Percentiles rank a stretch among this genome's conserved stretches.
Evolutionary conservation across 129 eudicot genomes (phyloP).

Genomic region (Lactuca sativa): DNA sequence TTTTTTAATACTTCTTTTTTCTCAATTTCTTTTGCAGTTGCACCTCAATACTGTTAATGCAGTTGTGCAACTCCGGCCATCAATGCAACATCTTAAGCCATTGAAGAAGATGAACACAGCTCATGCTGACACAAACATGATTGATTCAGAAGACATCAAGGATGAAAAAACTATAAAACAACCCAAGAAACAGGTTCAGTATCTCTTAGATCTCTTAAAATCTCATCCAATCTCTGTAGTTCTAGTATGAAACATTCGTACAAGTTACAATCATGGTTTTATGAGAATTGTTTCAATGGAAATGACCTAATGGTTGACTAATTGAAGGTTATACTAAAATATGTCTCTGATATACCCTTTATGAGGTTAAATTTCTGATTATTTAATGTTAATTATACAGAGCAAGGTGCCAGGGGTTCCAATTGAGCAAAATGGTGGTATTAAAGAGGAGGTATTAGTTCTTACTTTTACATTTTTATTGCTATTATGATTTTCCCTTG

Average conservation of each 20-base stretch:
- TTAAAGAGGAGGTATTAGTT: conserved; percentile 62
- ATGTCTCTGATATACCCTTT: conserved; percentile 11
- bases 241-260: background rate
- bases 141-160: conserved; percentile 34
- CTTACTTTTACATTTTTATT: background rate
- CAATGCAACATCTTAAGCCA: conserved; percentile 56
- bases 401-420: conserved; percentile 40
- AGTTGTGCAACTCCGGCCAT: conserved; percentile 91
- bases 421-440: conserved; percentile 41
- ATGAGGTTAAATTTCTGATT: conserved; percentile 6
- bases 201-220: conserved; percentile 15
- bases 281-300: background rate
- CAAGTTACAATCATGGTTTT: background rate
- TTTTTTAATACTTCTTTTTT: background rate
- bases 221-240: conserved; percentile 5
- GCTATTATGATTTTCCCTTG: background rate
- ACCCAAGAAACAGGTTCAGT: conserved; percentile 62
- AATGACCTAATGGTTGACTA: background rate
- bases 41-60: conserved; percentile 83
- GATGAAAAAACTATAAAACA: conserved; percentile 42
- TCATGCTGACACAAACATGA: conserved; percentile 30
- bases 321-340: background rate
- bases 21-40: conserved; percentile 66
- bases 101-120: conserved; percentile 33
- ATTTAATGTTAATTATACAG: conserved; percentile 36